Evolutionary conservation across 768 basidiomycete species (phyloP).

Genomic region (Boletus coccyginus): DNA sequence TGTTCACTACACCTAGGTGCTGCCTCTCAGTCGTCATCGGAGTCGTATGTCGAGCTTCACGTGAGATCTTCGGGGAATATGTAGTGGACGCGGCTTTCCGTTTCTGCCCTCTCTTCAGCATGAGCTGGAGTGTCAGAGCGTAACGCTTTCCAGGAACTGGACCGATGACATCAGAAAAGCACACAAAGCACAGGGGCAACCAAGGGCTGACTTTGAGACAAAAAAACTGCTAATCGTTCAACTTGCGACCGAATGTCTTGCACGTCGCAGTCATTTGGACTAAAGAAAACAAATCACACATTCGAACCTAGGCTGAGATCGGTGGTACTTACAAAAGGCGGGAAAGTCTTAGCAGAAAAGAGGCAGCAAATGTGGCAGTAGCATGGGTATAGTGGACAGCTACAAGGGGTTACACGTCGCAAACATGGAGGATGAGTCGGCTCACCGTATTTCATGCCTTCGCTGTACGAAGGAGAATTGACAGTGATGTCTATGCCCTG

Average conservation of each 20-base stretch:
- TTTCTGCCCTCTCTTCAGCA: slow-evolving; percentile 76
- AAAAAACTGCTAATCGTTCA: slow-evolving; percentile 69
- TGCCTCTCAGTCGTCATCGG: slow-evolving; percentile 47
- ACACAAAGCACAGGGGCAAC: background rate
- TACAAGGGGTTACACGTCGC: slow-evolving; percentile 26
- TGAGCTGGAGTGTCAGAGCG: slow-evolving; percentile 83
- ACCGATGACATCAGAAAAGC: slow-evolving; percentile 7
- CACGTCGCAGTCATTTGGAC: slow-evolving; percentile 82
- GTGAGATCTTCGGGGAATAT: slow-evolving; percentile 57
- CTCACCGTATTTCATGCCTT: slow-evolving; percentile 89
- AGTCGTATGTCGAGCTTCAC: slow-evolving; percentile 51
- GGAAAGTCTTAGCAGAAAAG: slow-evolving; percentile 81
- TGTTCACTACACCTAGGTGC: slow-evolving; percentile 34
- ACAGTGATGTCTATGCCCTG: slow-evolving; percentile 83
- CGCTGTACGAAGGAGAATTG: slow-evolving; percentile 77
- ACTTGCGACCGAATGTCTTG: slow-evolving; percentile 72
- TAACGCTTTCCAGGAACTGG: slow-evolving; percentile 92
- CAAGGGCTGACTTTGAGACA: slow-evolving; percentile 67
- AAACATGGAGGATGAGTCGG: background rate
- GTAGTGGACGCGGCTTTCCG: slow-evolving; percentile 53
- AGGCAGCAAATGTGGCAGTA: slow-evolving; percentile 90
- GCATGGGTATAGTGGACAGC: slow-evolving; percentile 92
- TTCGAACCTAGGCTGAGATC: background rate
- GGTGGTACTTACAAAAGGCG: slow-evolving; percentile 73
- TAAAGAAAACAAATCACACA: slow-evolving; percentile 26